A percentile compares a stretch with the other conserved stretches of the same genome.
These are phyloP conservation scores for Citrus glauca DNA, from an alignment of 345 rosid species.

Conservation along the genomic window DNA sequence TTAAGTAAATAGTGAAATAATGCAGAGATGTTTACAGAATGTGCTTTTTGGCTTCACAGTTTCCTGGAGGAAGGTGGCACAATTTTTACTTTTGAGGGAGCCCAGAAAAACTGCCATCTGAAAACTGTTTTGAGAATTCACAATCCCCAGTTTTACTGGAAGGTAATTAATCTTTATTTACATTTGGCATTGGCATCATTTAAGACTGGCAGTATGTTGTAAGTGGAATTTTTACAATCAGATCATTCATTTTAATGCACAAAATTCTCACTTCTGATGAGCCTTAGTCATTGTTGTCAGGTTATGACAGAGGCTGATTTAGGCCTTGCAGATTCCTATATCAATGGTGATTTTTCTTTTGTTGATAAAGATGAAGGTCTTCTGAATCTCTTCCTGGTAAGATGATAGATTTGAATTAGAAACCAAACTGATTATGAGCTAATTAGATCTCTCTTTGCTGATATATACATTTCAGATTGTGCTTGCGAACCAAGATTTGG, in stretches of 20 bases:
- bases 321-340: conserved; percentile 87
- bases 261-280: neutral
- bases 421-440: neutral
- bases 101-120: conserved; percentile 33
- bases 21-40: neutral
- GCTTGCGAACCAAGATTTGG: conserved; percentile 61
- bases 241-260: neutral
- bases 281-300: neutral
- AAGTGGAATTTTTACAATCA: neutral
- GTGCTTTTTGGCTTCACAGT: conserved; percentile 26
- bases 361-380: conserved; percentile 79
- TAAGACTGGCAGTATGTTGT: neutral
- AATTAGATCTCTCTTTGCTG: conserved; percentile 34
- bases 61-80: conserved; percentile 92
- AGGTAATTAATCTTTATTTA: conserved; percentile 35
- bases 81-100: conserved; percentile 63
- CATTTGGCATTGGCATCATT: neutral
- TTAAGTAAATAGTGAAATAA: neutral
- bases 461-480: conserved; percentile 46
- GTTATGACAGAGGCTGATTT: conserved; percentile 57
- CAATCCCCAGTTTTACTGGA: conserved; percentile 90
- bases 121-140: conserved; percentile 61
- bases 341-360: conserved; percentile 82
- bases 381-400: conserved; percentile 68
- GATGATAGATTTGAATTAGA: neutral